Percentiles rank a stretch among this genome's conserved stretches.
These are phyloP conservation scores for Cardamine chenopodiifolia DNA, from an alignment of 345 rosid genomes.

Conservation along the genomic window DNA sequence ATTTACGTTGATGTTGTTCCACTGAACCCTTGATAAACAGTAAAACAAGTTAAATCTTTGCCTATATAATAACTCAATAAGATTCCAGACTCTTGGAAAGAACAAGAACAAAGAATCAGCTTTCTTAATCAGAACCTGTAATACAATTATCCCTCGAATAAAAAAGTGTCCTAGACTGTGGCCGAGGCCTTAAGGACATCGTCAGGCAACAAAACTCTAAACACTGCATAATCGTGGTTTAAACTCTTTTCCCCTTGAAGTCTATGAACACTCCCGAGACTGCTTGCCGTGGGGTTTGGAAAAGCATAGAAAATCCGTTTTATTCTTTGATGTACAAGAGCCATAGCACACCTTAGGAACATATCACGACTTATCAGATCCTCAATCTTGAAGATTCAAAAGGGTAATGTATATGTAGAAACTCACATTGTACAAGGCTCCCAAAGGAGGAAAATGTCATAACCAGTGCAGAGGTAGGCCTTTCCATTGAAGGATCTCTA, in stretches of 20 bases:
- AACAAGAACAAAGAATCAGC: slow-evolving; percentile 16
- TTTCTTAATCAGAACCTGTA: slow-evolving; percentile 5
- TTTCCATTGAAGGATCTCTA: slow-evolving; percentile 32
- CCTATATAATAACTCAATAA: background rate
- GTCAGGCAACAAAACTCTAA: slow-evolving; percentile 62
- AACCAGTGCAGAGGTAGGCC: slow-evolving; percentile 92
- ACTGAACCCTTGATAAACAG: background rate
- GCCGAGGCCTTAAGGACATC: background rate
- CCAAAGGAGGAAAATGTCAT: slow-evolving; percentile 79
- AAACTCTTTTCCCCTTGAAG: slow-evolving; percentile 89
- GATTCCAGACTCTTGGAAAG: background rate
- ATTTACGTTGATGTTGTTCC: background rate
- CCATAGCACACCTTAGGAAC: slow-evolving; percentile 79
- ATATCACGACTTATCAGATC: slow-evolving; percentile 6
- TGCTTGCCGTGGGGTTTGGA: slow-evolving; percentile 69
- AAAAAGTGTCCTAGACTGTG: background rate
- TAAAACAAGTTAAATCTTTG: background rate
- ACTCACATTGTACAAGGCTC: slow-evolving; percentile 90
- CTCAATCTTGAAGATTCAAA: background rate
- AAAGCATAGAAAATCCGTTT: slow-evolving; percentile 76
- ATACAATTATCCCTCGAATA: background rate
- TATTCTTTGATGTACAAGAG: slow-evolving; percentile 81
- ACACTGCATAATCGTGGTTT: slow-evolving; percentile 93
- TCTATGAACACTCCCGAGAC: slow-evolving; percentile 73
- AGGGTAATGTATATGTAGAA: background rate